A percentile compares a stretch with the other conserved stretches of the same genome.
Conservation (phyloP, 306 rosid species). For the Trifolium fragiferum region DNA sequence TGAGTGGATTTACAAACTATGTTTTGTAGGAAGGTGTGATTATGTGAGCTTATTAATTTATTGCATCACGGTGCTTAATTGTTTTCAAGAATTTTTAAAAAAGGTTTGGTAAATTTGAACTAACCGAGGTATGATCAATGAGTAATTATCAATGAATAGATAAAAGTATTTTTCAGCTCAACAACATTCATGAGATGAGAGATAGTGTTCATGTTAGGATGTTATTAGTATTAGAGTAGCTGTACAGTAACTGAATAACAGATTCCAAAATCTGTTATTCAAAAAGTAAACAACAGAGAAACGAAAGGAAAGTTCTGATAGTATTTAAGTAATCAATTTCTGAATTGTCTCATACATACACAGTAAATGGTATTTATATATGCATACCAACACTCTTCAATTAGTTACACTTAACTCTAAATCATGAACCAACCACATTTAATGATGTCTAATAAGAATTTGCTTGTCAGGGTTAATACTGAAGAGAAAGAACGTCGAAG, state of each 20-base stretch:
- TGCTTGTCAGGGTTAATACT: constrained; percentile 60
- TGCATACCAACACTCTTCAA: too few species aligned
- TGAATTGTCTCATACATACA: too few species aligned
- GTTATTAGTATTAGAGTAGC: background rate
- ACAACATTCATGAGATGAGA: constrained; percentile 9
- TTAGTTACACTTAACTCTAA: too few species aligned
- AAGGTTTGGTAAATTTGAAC: background rate
- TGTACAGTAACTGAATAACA: too few species aligned
- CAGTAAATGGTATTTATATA: too few species aligned
- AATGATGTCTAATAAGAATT: constrained; percentile 14
- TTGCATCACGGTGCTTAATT: background rate
- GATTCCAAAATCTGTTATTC: too few species aligned
- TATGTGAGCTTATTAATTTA: background rate
- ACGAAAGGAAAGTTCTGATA: too few species aligned
- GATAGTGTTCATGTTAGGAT: constrained; percentile 23
- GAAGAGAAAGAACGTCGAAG: constrained; percentile 80
- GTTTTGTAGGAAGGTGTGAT: constrained; percentile 2
- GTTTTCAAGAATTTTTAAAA: background rate
- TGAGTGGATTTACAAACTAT: constrained; percentile 12
- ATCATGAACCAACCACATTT: background rate
- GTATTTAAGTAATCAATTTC: too few species aligned
- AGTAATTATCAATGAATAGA: constrained; percentile 6
- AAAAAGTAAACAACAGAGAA: too few species aligned
- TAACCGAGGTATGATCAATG: background rate
- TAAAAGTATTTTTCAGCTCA: background rate